Percentiles rank a stretch among this genome's conserved stretches.
Evolutionary conservation across 352 stramenopile genomes (phyloP).

Genomic region (Phytophthora aleatoria): DNA sequence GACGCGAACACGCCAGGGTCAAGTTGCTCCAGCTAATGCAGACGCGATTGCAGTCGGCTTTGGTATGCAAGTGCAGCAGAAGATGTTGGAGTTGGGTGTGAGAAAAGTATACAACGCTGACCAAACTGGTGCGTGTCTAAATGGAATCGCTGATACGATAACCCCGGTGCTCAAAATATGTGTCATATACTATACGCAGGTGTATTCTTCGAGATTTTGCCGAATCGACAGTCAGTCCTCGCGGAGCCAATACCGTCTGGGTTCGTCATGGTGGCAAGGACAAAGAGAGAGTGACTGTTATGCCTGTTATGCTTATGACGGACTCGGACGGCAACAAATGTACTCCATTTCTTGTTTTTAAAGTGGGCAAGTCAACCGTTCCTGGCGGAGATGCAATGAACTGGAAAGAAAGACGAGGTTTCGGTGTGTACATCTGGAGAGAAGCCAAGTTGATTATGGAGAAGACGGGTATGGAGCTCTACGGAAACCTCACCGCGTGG

Average conservation of each 20-base stretch:
- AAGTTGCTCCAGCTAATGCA: neutral
- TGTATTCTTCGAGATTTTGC: neutral
- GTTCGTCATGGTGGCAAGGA: neutral
- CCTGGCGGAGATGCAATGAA: neutral
- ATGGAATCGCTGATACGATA: too few species aligned
- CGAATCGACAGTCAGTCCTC: neutral
- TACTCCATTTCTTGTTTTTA: neutral
- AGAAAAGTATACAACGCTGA: neutral
- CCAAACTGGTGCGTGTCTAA: neutral
- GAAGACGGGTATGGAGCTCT: neutral
- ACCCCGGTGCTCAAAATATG: neutral
- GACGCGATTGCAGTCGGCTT: neutral
- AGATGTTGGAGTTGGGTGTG: neutral
- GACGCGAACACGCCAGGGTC: neutral
- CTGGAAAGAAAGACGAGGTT: neutral
- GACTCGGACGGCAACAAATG: neutral
- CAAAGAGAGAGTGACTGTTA: neutral
- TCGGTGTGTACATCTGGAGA: neutral
- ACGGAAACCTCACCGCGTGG: neutral
- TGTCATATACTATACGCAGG: neutral
- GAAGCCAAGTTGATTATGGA: neutral
- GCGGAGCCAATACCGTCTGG: neutral
- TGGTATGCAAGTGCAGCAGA: neutral
- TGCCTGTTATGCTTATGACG: neutral
- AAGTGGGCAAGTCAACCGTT: neutral